Conservation (phyloP, 2,329 filamentous ascomycete species). For the Fusarium chlamydosporum region DNA sequence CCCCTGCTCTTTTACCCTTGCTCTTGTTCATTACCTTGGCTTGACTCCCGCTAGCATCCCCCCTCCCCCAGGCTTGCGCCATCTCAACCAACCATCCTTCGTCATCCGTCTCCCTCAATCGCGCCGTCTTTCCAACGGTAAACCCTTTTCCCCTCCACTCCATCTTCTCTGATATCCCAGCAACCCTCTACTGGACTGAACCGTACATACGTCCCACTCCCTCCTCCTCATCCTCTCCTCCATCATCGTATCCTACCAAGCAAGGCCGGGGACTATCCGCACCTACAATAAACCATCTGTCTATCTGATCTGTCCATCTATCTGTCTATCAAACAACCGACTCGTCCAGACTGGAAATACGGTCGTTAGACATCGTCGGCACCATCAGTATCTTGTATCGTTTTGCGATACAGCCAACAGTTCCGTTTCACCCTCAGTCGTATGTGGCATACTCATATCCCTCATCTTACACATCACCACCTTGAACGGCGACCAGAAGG, state of each 20-base stretch:
- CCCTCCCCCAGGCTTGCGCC: slow-evolving; percentile 48
- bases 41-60: slow-evolving; percentile 36
- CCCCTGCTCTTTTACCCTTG: slow-evolving; percentile 43
- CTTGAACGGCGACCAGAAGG: slow-evolving; percentile 12
- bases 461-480: slow-evolving; percentile 22
- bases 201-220: slow-evolving; percentile 39
- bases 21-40: slow-evolving; percentile 41
- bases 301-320: slow-evolving; percentile 29
- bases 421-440: slow-evolving; percentile 21
- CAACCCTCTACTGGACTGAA: slow-evolving; percentile 32
- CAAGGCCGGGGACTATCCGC: slow-evolving; percentile 36
- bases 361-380: slow-evolving; percentile 32
- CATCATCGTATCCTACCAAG: slow-evolving; percentile 36
- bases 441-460: slow-evolving; percentile 13
- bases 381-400: slow-evolving; percentile 28
- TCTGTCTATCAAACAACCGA: slow-evolving; percentile 39
- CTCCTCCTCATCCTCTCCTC: slow-evolving; percentile 38
- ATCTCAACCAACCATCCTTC: slow-evolving; percentile 55
- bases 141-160: slow-evolving; percentile 43
- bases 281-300: slow-evolving; percentile 41
- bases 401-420: slow-evolving; percentile 24
- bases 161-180: slow-evolving; percentile 46
- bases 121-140: slow-evolving; percentile 50
- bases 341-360: slow-evolving; percentile 30
- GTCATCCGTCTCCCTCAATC: slow-evolving; percentile 54